Evolutionary conservation across 1,284 basidiomycete genomes (phyloP).

Genomic region (Papiliotrema nemorosa): DNA sequence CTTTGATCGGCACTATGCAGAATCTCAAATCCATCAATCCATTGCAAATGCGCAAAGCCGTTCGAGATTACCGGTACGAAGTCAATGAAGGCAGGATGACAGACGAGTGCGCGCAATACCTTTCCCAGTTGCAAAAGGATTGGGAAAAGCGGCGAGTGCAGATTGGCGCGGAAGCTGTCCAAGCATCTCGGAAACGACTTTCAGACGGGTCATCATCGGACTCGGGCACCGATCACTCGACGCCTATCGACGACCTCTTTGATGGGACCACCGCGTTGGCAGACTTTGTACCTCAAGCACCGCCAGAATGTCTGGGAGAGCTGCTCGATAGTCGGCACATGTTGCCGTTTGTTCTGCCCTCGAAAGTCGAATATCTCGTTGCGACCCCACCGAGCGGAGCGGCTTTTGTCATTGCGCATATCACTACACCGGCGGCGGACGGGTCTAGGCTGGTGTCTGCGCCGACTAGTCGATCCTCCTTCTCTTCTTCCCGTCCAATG

Average conservation of each 20-base stretch:
- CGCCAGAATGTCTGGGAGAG: constrained; percentile 79
- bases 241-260: constrained; percentile 69
- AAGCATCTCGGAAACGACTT: constrained; percentile 56
- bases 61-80: constrained; percentile 92
- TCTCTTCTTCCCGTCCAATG: constrained; percentile 37
- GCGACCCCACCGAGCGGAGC: constrained; percentile 53
- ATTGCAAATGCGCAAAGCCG: constrained; percentile 88
- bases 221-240: constrained; percentile 16
- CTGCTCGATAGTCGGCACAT: constrained; percentile 85
- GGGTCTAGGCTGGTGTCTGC: constrained; percentile 19
- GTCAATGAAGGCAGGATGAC: constrained; percentile 88
- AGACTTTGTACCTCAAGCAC: constrained; percentile 68
- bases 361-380: constrained; percentile 69
- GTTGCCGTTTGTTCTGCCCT: constrained; percentile 81
- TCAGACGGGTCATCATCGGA: constrained; percentile 5
- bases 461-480: constrained; percentile 34
- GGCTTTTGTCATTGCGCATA: constrained; percentile 30
- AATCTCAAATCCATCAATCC: constrained; percentile 83
- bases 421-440: constrained; percentile 29
- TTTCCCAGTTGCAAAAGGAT: constrained; percentile 89
- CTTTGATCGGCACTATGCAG: constrained; percentile 85
- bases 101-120: constrained; percentile 89
- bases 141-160: constrained; percentile 88
- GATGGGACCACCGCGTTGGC: constrained; percentile 62
- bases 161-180: constrained; percentile 71